Evolutionary conservation across 75 land plant genomes (phyloP), one percentile per base, ranked within the genome.

Genomic region (Pinus taeda): DNA sequence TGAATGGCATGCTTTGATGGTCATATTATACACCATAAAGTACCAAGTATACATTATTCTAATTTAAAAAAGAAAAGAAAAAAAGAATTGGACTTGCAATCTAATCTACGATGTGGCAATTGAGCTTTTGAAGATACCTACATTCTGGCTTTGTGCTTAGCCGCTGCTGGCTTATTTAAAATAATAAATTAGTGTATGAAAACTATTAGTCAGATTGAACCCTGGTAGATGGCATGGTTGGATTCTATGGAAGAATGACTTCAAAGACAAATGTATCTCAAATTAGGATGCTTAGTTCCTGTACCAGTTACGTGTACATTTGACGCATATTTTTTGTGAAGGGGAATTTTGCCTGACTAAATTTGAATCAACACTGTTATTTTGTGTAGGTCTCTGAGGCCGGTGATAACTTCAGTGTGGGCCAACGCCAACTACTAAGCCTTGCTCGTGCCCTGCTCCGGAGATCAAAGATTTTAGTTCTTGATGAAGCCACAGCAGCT

Each of bases 401-500:
- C 12, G 98, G 99, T 45, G 98, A 97, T 64, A 97, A 97, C 82
- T 97, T 97, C 79, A 93, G 99, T 81, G 98, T 97, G 56, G 99
- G 99, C n/a, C 99, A 97, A 79, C 88, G 98, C 75, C 98, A 97
- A 78, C 87, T 97, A 0, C 82, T 97, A 53, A 97, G 99, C 81
- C 91, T 97, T 74, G 89, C 98, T 65, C 92, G 98, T 62, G 98
- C 99, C 56, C 79, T 97, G 58, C 80, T 97, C 42, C 77, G 96
- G 37, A 90, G 98, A 77, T 97, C 95, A 65, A 97, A 97, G 74
- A 93, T 97, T 74, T 87, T 97, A 60, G 99, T 97, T 75, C 98
- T 97, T 78, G 99, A 97, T 91, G 99, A 97, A 84, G 99, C 99
- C 70, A 97, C 98, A 20, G 98, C 99, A 57, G 95, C 98, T 60